phyloP scores from a whole-genome alignment of 2,329 filamentous ascomycete genomes.

The Domatiomyces catenatus region DNA sequence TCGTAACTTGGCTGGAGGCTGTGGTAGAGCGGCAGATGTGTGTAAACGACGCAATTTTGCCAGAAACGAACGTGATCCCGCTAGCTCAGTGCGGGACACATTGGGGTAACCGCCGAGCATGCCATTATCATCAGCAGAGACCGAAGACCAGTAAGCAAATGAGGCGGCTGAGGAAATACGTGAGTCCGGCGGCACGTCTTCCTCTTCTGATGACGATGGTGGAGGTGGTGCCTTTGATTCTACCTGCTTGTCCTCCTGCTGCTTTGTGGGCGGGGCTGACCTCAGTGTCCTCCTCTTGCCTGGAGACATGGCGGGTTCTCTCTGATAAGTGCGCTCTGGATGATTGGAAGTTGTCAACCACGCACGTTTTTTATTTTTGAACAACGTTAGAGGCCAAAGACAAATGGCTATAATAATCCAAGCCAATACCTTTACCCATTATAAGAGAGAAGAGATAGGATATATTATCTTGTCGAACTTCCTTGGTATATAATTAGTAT shows the following conservation, averaged over 20 bases:
- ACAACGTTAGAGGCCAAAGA: too few species aligned
- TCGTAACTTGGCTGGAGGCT: background rate
- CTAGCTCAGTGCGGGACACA: slow-evolving; percentile 55
- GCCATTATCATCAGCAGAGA: slow-evolving; percentile 41
- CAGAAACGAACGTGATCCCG: slow-evolving; percentile 54
- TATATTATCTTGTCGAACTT: too few species aligned
- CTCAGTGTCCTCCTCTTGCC: background rate
- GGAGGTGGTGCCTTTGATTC: background rate
- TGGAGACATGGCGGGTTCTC: background rate
- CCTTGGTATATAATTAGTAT: too few species aligned
- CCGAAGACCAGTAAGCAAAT: slow-evolving; percentile 26
- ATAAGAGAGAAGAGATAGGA: too few species aligned
- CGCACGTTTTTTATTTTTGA: background rate
- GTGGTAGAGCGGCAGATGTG: background rate
- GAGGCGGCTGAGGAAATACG: slow-evolving; percentile 24
- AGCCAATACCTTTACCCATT: too few species aligned
- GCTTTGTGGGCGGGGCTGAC: background rate
- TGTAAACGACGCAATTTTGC: slow-evolving; percentile 42
- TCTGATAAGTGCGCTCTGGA: background rate
- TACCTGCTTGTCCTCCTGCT: background rate
- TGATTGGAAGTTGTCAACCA: background rate
- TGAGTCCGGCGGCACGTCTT: slow-evolving; percentile 12
- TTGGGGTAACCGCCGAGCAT: slow-evolving; percentile 65
- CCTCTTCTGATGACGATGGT: too few species aligned
- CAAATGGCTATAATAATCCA: too few species aligned